Evolutionary conservation across 257 asterid genomes (phyloP).

Genomic region (Ilex aquifolium): DNA sequence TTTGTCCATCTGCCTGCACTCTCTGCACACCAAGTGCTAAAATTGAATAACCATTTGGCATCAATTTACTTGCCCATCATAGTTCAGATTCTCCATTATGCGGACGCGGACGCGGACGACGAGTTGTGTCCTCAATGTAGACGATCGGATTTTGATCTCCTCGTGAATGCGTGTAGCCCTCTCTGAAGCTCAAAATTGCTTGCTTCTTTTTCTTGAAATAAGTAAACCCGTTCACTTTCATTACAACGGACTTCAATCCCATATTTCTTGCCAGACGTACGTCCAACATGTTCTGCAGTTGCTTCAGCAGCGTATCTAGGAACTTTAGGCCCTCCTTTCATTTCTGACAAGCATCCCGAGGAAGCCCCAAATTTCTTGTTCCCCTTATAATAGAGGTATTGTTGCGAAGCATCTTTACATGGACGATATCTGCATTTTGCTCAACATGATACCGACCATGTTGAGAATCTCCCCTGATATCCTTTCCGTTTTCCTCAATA

Average conservation of each 20-base stretch:
- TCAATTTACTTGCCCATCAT: too few relatives aligned
- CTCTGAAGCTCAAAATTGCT: conserved; percentile 66
- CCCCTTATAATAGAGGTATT: conserved; percentile 75
- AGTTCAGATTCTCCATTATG: conserved; percentile 43
- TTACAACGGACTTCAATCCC: conserved; percentile 66
- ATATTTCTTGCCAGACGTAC: conserved; percentile 57
- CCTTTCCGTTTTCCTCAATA: conserved; percentile 7
- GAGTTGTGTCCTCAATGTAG: conserved; percentile 77
- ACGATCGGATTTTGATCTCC: conserved; percentile 66
- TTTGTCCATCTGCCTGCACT: too few relatives aligned
- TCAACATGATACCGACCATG: conserved; percentile 29
- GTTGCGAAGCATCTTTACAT: conserved; percentile 75
- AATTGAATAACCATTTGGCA: too few relatives aligned
- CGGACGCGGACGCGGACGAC: conserved; percentile 70
- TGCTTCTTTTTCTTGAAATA: conserved; percentile 71
- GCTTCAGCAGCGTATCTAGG: conserved; percentile 73
- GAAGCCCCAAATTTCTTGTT: conserved; percentile 60
- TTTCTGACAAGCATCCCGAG: conserved; percentile 66
- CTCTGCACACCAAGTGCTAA: too few relatives aligned
- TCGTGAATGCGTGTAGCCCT: conserved; percentile 67
- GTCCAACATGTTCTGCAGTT: conserved; percentile 83
- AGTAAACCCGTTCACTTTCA: conserved; percentile 75
- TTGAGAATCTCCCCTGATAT: conserved; percentile 6
- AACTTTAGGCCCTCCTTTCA: conserved; percentile 44
- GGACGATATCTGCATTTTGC: conserved; percentile 83